Evolutionary conservation across 2,329 filamentous ascomycete species (phyloP), one percentile per base, ranked within the genome.

Genomic region (Arthrobotrys megalospora): DNA sequence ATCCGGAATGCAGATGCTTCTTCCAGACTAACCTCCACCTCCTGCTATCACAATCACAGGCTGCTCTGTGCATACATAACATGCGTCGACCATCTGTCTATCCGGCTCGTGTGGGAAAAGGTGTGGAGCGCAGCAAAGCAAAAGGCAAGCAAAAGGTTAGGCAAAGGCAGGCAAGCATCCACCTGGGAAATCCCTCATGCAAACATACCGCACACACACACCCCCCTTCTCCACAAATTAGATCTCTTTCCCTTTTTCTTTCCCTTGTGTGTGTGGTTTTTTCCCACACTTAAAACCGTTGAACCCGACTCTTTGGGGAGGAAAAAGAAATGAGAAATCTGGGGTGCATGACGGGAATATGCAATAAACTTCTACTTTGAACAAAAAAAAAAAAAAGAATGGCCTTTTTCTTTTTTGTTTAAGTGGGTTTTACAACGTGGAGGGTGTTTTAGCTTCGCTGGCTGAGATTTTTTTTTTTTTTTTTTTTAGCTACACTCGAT

Each of bases 281-380:
- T 19, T 38, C 19, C 52, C 52, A 28, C 52, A 58, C 52, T 38
- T 21, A 58, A 58, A 58, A 58, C 52, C 52, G 52, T 58, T 68
- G 58, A 64, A 76, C 72, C 72, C 72, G 66, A 48, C 48, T 47
- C 41, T 65, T 64, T 64, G 72, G 72, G 65, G 72, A 50, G 38
- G 66, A 76, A 76, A 76, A 76, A 69, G 50, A 76, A 76, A 48
- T 11, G n/a, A 21, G 70, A 70, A 76, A 76, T 76, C 72, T 21
- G 72, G 72, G 72, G 72, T 76, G 72, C 72, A 76, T 66, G 41
- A 38, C 14, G 58, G 45, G 24, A 45, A 21, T 19, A 58, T 58
- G 52, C 52, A 58, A 58, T 58, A 10, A 28, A 28, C 24, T 28
- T 28, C 24, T 28, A 5, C 24, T 28, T 28, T 5, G 24, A 28